Percentiles rank a stretch among this genome's conserved stretches.
Evolutionary conservation across 164 flowering plant genomes (phyloP).

Genomic region (Vitis labrusca): DNA sequence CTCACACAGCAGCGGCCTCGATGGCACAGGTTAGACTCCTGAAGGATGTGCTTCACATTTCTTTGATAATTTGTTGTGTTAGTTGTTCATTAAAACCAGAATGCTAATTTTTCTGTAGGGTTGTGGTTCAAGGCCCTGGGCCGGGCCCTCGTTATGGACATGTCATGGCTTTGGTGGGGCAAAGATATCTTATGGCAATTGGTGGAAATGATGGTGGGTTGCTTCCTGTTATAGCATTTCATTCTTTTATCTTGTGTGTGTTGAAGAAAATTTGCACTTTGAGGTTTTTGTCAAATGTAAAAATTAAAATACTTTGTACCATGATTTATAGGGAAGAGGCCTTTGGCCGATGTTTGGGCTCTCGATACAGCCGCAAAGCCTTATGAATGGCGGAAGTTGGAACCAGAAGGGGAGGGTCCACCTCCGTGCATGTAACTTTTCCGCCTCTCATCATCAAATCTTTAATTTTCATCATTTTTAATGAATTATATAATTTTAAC

Average conservation of each 20-base stretch:
- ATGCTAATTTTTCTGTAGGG: conserved; percentile 46
- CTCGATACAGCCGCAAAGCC: conserved; percentile 99
- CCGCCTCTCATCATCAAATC: conserved; percentile 3
- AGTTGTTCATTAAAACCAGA: conserved; percentile 3
- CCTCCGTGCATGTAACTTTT: conserved; percentile 95
- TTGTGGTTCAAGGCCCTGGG: conserved; percentile 98
- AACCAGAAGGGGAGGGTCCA: conserved; percentile 99
- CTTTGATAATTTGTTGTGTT: not conserved
- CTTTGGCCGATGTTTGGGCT: conserved; percentile 99
- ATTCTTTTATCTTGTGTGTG: not conserved
- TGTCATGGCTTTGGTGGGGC: conserved; percentile 99
- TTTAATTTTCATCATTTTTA: too few species aligned
- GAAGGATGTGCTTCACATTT: not conserved
- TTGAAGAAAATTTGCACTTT: not conserved
- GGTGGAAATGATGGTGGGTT: conserved; percentile 97
- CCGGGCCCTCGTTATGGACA: conserved; percentile 99
- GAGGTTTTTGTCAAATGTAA: conserved; percentile 7
- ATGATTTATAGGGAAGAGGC: conserved; percentile 72
- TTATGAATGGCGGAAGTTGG: conserved; percentile 98
- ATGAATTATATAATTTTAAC: too few species aligned
- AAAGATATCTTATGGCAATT: conserved; percentile 95
- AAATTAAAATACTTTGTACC: conserved; percentile 10
- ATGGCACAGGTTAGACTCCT: conserved; percentile 81
- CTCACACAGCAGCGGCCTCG: conserved; percentile 95
- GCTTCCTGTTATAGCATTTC: conserved; percentile 2